These are phyloP conservation scores for Ascobolus immersus DNA, from an alignment of 495 filamentous ascomycete species.

Conservation along the genomic window DNA sequence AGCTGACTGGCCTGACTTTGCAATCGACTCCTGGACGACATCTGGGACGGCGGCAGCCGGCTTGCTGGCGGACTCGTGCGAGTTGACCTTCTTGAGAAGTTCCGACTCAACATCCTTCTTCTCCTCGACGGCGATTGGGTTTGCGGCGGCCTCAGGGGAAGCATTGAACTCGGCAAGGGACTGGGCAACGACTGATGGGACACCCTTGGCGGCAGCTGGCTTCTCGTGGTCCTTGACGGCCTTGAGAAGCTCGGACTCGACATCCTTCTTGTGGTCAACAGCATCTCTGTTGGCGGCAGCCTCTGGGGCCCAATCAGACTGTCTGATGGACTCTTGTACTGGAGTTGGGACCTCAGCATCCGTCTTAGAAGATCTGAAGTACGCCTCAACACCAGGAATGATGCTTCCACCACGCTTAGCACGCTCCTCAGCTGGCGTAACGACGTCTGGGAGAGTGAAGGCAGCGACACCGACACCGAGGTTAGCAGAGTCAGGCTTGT, in stretches of 20 bases:
- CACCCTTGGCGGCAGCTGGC: conserved; percentile 18
- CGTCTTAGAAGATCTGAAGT: conserved; percentile 4
- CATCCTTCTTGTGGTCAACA: conserved; percentile 32
- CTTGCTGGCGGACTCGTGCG: neutral
- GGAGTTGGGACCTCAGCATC: conserved; percentile 29
- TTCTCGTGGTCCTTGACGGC: conserved; percentile 15
- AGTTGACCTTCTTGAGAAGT: conserved; percentile 33
- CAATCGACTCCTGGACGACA: conserved; percentile 9
- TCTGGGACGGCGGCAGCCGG: conserved; percentile 8
- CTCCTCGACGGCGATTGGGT: conserved; percentile 29
- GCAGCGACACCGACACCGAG: conserved; percentile 19
- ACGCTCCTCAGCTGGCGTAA: conserved; percentile 21
- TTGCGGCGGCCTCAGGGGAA: conserved; percentile 33
- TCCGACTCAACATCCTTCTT: conserved; percentile 37
- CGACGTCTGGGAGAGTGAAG: conserved; percentile 25
- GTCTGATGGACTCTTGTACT: conserved; percentile 40
- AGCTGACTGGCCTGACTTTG: conserved; percentile 4
- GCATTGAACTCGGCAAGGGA: conserved; percentile 34
- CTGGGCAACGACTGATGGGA: conserved; percentile 41
- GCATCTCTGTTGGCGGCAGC: conserved; percentile 31
- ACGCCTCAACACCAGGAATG: conserved; percentile 4
- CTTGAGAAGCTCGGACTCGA: conserved; percentile 41
- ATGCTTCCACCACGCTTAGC: conserved; percentile 24
- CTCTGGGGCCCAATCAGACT: conserved; percentile 31
- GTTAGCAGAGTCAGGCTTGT: conserved; percentile 36